These are phyloP conservation scores for Ceratobasidium sp. DNA, from an alignment of 1,284 basidiomycete genomes.

Conservation along the genomic window DNA sequence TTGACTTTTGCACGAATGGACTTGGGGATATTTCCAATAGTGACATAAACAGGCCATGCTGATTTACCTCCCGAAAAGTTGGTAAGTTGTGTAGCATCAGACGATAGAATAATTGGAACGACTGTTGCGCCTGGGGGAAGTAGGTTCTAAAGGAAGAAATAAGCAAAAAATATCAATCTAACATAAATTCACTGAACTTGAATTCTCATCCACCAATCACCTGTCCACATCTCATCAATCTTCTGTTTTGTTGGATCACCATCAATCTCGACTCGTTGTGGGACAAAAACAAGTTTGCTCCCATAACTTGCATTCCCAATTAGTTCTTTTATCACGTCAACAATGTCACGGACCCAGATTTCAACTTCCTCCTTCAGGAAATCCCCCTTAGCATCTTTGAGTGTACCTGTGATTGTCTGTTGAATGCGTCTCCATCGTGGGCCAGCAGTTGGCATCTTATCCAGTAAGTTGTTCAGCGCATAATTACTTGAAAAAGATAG, in stretches of 20 bases:
- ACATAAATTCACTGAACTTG: conserved; percentile 46
- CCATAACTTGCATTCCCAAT: conserved; percentile 10
- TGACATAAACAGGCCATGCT: conserved; percentile 42
- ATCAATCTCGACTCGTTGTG: conserved; percentile 53
- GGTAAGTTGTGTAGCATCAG: conserved; percentile 39
- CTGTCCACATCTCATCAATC: conserved; percentile 58
- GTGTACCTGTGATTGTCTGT: neutral
- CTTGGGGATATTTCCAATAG: conserved; percentile 25
- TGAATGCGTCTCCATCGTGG: neutral
- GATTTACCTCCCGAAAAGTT: conserved; percentile 37
- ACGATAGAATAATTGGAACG: conserved; percentile 33
- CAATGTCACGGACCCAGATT: conserved; percentile 25
- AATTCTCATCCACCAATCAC: conserved; percentile 58
- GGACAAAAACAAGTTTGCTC: conserved; percentile 43
- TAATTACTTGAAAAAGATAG: conserved; percentile 22
- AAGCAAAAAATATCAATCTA: neutral
- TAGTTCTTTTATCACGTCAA: conserved; percentile 25
- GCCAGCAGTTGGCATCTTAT: conserved; percentile 17
- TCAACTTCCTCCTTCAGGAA: neutral
- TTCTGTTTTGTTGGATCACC: conserved; percentile 46
- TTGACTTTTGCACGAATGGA: neutral
- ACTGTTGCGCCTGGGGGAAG: conserved; percentile 48
- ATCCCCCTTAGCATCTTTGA: neutral
- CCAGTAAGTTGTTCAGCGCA: conserved; percentile 10
- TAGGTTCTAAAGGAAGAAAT: conserved; percentile 46